Evolutionary conservation across 2,329 filamentous ascomycete species (phyloP).

Genomic region (Berkeleyomyces basicola): DNA sequence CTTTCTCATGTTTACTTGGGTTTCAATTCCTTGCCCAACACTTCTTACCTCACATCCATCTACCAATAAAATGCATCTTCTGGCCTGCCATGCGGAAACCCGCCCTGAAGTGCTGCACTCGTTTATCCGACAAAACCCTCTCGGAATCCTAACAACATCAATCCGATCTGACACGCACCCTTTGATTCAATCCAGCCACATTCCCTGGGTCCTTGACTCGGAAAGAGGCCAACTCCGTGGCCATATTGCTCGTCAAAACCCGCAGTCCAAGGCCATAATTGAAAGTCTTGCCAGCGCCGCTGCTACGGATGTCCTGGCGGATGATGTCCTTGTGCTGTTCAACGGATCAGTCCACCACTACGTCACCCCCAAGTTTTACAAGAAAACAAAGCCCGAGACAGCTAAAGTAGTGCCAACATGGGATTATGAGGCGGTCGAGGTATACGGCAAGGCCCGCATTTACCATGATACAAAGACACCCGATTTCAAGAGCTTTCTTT

Average conservation of each 20-base stretch:
- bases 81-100: constrained; percentile 34
- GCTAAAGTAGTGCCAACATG: constrained; percentile 55
- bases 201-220: constrained; percentile 42
- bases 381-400: constrained; percentile 43
- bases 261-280: constrained; percentile 45
- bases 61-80: constrained; percentile 37
- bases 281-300: constrained; percentile 22
- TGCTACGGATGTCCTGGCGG: constrained; percentile 21
- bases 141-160: constrained; percentile 47
- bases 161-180: constrained; percentile 32
- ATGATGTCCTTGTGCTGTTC: constrained; percentile 48
- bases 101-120: constrained; percentile 32
- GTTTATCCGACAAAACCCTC: constrained; percentile 41
- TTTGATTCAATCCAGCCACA: constrained; percentile 41
- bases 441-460: constrained; percentile 40
- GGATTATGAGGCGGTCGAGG: constrained; percentile 52
- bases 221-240: constrained; percentile 35
- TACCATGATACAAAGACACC: constrained; percentile 25
- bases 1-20: no score
- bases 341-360: constrained; percentile 41
- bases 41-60: no score
- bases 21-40: no score
- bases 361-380: constrained; percentile 52
- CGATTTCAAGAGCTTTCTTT: constrained; percentile 32
- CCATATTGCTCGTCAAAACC: constrained; percentile 46